phyloP scores from a whole-genome alignment of 805 yeast genomes.

The Ogataea nonfermentans region DNA sequence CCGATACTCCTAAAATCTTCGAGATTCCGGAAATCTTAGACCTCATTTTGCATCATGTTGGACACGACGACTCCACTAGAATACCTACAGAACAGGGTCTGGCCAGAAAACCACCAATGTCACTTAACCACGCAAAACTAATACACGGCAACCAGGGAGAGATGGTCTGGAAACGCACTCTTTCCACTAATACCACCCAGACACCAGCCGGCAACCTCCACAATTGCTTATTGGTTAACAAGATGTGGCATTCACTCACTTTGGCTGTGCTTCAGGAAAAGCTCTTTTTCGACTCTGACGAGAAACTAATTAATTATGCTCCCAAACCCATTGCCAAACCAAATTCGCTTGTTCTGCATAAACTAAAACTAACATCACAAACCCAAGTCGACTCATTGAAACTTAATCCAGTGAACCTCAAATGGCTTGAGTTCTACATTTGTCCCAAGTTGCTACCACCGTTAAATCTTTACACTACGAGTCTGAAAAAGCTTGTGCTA shows the following conservation, averaged over 20 bases:
- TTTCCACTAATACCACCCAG: slow-evolving; percentile 14
- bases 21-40: slow-evolving; percentile 73
- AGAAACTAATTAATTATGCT: slow-evolving; percentile 32
- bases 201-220: slow-evolving; percentile 22
- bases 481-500: slow-evolving; percentile 49
- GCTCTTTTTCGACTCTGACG: slow-evolving; percentile 51
- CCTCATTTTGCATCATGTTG: slow-evolving; percentile 61
- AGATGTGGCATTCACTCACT: slow-evolving; percentile 59
- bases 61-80: slow-evolving; percentile 40
- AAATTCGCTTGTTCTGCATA: slow-evolving; percentile 61
- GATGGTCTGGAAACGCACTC: slow-evolving; percentile 40
- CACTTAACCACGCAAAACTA: slow-evolving; percentile 64
- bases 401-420: slow-evolving; percentile 47
- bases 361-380: slow-evolving; percentile 53
- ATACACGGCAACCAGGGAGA: slow-evolving; percentile 45
- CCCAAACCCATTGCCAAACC: slow-evolving; percentile 15
- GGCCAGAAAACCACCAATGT: slow-evolving; percentile 64
- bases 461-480: slow-evolving; percentile 39
- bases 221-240: slow-evolving; percentile 68
- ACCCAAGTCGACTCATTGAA: slow-evolving; percentile 43
- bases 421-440: slow-evolving; percentile 77
- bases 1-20: slow-evolving; percentile 45
- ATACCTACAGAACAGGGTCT: slow-evolving; percentile 65
- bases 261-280: slow-evolving; percentile 52
- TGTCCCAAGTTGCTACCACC: slow-evolving; percentile 73